Conservation (phyloP, 2,329 filamentous ascomycete species). For the Claviceps sp. region DNA sequence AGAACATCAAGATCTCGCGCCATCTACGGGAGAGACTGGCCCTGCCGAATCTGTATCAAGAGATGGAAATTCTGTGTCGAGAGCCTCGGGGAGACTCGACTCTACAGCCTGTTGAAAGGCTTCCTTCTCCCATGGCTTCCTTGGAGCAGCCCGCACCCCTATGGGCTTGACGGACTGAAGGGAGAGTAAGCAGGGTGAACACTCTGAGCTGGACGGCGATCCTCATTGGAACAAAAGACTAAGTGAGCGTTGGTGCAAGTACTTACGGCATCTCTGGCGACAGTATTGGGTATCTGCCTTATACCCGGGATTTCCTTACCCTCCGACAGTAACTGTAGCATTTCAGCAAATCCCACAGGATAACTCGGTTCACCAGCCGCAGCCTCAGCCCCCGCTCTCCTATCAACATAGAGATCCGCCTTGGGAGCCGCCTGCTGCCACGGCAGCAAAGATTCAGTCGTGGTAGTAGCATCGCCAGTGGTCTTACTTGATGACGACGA, state of each 20-base stretch:
- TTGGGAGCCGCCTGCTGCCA: slow-evolving; percentile 40
- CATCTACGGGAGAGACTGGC: background rate
- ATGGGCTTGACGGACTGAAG: slow-evolving; percentile 33
- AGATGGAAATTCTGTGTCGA: slow-evolving; percentile 24
- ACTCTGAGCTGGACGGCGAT: background rate
- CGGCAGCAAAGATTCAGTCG: slow-evolving; percentile 14
- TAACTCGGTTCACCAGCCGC: slow-evolving; percentile 47
- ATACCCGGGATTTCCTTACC: slow-evolving; percentile 80
- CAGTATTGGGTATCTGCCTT: slow-evolving; percentile 68
- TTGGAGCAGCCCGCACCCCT: slow-evolving; percentile 32
- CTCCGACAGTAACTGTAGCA: slow-evolving; percentile 71
- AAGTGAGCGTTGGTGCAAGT: background rate
- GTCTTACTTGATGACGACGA: background rate
- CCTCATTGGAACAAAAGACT: background rate
- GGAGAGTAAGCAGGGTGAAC: background rate
- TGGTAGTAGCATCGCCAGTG: background rate
- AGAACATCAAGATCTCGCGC: background rate
- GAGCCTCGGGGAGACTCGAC: slow-evolving; percentile 12
- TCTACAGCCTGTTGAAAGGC: slow-evolving; percentile 8
- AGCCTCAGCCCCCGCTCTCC: slow-evolving; percentile 14
- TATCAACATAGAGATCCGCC: slow-evolving; percentile 32
- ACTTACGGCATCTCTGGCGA: slow-evolving; percentile 57
- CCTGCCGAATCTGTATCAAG: slow-evolving; percentile 14
- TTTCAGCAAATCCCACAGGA: slow-evolving; percentile 70
- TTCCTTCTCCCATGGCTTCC: slow-evolving; percentile 69